Conservation (phyloP, 331 rosid genomes). For the Saraca asoca region DNA sequence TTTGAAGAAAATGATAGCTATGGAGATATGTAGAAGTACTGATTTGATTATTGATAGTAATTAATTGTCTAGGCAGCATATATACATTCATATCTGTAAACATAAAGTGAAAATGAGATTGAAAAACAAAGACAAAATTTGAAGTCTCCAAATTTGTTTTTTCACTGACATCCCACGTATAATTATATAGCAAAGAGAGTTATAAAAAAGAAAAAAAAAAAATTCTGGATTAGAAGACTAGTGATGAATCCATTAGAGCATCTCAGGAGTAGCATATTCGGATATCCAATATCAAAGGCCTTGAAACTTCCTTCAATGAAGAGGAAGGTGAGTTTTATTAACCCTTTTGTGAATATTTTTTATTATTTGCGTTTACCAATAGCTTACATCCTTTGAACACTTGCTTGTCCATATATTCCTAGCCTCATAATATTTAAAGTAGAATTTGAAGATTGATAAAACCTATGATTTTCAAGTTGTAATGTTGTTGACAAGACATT, state of each 20-base stretch:
- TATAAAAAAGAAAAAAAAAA: too few relatives aligned
- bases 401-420: constrained; percentile 16
- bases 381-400: constrained; percentile 25
- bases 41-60: not conserved
- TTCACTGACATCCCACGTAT: constrained; percentile 6
- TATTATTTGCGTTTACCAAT: constrained; percentile 14
- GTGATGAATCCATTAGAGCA: constrained; percentile 34
- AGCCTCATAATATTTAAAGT: not conserved
- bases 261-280: constrained; percentile 42
- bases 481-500: not conserved
- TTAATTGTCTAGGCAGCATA: not conserved
- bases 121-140: constrained; percentile 18
- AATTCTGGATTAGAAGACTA: not conserved
- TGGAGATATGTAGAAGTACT: not conserved
- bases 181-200: constrained; percentile 17
- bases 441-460: too few relatives aligned
- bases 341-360: constrained; percentile 26
- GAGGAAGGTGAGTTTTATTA: constrained; percentile 33
- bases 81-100: not conserved
- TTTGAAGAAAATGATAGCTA: not conserved
- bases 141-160: constrained; percentile 8
- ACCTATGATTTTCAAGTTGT: not conserved
- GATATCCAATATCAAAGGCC: constrained; percentile 21
- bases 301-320: constrained; percentile 30
- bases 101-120: constrained; percentile 23